Conservation (phyloP, 2,329 filamentous ascomycete genomes). For the Xylaria sp. region DNA sequence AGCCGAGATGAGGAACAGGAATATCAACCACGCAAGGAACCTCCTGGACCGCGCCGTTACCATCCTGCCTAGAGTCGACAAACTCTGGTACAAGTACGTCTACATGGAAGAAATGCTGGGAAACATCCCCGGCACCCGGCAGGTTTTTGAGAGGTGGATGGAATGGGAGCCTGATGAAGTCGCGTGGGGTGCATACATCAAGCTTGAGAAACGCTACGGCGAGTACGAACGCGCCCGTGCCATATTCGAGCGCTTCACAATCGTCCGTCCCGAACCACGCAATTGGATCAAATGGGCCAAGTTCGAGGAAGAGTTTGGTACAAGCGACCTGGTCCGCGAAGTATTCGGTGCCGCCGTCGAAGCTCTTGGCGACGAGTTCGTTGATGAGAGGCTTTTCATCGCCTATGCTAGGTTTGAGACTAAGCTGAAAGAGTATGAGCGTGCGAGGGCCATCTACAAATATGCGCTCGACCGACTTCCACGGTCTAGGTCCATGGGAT, state of each 20-base stretch:
- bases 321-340: constrained; percentile 88
- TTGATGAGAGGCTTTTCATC: constrained; percentile 95
- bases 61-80: constrained; percentile 88
- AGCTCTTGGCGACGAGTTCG: constrained; percentile 90
- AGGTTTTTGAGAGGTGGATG: constrained; percentile 98
- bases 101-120: constrained; percentile 99
- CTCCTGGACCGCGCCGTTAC: constrained; percentile 94
- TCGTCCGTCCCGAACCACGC: constrained; percentile 90
- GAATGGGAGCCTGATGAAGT: constrained; percentile 97
- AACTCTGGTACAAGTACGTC: constrained; percentile 99
- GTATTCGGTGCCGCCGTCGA: constrained; percentile 92
- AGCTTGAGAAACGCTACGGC: constrained; percentile 93
- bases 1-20: constrained; percentile 92
- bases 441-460: constrained; percentile 94
- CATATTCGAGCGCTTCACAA: constrained; percentile 89
- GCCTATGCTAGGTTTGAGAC: constrained; percentile 95
- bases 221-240: constrained; percentile 90
- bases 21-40: constrained; percentile 97
- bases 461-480: constrained; percentile 93
- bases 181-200: constrained; percentile 96
- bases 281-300: constrained; percentile 99
- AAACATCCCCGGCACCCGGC: constrained; percentile 89
- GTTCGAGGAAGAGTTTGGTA: constrained; percentile 96
- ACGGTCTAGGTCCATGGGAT: constrained; percentile 80
- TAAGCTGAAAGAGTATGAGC: constrained; percentile 94